Evolutionary conservation across 169 alveolate genomes (phyloP).

Genomic region (Plasmodium cynomolgi): DNA sequence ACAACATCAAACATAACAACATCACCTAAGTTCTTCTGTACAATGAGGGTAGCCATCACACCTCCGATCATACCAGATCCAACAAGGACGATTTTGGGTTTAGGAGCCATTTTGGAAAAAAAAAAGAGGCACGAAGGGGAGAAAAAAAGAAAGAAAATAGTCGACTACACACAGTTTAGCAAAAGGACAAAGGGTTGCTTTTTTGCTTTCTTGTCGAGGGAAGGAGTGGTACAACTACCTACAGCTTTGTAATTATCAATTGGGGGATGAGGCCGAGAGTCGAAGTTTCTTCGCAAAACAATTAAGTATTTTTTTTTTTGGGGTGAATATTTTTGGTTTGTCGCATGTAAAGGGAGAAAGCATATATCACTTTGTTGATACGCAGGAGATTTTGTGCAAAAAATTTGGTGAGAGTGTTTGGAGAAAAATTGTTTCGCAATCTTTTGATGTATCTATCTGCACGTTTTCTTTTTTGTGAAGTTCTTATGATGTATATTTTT

Average conservation of each 20-base stretch:
- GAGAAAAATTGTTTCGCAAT: neutral
- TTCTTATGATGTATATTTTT: no score
- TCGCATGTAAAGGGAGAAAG: neutral
- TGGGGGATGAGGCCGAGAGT: neutral
- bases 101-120: conserved; percentile 40
- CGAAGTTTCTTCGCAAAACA: neutral
- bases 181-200: no score
- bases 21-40: conserved; percentile 86
- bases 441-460: no score
- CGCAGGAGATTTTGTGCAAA: neutral
- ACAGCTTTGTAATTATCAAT: no score
- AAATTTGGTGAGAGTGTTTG: neutral
- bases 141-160: neutral
- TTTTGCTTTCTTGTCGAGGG: no score
- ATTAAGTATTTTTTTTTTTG: no score
- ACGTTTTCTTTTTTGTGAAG: no score
- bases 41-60: conserved; percentile 85
- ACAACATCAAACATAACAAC: conserved; percentile 86
- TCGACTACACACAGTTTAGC: neutral
- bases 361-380: neutral
- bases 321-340: neutral
- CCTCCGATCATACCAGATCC: conserved; percentile 91
- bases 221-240: neutral
- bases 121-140: neutral
- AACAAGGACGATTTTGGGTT: conserved; percentile 83